Percentiles rank a stretch among this genome's conserved stretches.
Evolutionary conservation across 331 rosid genomes (phyloP).

Genomic region (Prunus yedoensis): DNA sequence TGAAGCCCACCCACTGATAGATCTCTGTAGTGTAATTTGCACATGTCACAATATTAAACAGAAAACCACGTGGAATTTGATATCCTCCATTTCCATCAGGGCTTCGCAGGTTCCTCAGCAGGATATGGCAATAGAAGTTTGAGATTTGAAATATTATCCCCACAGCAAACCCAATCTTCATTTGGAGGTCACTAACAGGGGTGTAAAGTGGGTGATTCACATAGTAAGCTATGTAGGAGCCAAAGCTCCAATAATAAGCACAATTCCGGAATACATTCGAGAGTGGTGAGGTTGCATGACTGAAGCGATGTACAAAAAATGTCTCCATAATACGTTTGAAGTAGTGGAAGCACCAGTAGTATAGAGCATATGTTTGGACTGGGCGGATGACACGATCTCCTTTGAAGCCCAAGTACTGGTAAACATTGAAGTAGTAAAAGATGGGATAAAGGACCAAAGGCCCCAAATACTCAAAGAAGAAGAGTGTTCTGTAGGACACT

Average conservation of each 20-base stretch:
- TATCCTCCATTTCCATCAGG: slow-evolving; percentile 89
- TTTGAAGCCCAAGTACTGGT: slow-evolving; percentile 66
- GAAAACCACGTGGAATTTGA: slow-evolving; percentile 88
- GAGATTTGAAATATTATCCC: slow-evolving; percentile 73
- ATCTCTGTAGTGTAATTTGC: slow-evolving; percentile 97
- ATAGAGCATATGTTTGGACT: slow-evolving; percentile 86
- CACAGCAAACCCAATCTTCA: slow-evolving; percentile 86
- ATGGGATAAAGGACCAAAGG: slow-evolving; percentile 89
- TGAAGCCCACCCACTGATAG: slow-evolving; percentile 98
- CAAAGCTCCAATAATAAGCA: slow-evolving; percentile 94
- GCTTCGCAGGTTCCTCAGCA: slow-evolving; percentile 71
- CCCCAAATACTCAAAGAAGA: slow-evolving; percentile 92
- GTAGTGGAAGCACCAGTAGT: slow-evolving; percentile 96
- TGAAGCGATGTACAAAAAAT: slow-evolving; percentile 88
- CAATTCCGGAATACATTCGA: slow-evolving; percentile 92
- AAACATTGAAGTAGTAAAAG: slow-evolving; percentile 82
- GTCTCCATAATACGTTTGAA: slow-evolving; percentile 93
- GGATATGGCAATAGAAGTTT: slow-evolving; percentile 80
- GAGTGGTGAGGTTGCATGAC: slow-evolving; percentile 97
- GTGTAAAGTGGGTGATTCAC: slow-evolving; percentile 89
- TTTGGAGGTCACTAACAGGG: slow-evolving; percentile 82
- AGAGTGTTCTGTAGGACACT: slow-evolving; percentile 80
- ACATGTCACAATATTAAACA: slow-evolving; percentile 92
- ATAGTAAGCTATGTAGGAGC: slow-evolving; percentile 70
- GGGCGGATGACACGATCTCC: slow-evolving; percentile 76